These are phyloP conservation scores for Aquilaria malaccensis DNA, from an alignment of 345 rosid genomes.

Conservation along the genomic window DNA sequence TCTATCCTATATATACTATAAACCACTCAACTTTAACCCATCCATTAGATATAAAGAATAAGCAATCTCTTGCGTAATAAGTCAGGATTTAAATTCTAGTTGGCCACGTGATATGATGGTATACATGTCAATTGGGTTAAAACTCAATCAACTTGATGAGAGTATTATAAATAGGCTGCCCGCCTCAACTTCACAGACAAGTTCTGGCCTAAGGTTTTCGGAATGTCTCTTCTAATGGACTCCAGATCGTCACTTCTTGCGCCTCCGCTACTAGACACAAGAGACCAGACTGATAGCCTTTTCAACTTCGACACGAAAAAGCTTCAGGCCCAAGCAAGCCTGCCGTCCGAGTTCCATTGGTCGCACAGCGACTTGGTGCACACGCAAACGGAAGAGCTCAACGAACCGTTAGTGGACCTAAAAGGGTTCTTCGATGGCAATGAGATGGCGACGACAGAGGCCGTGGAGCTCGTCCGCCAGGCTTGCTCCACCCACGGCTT, in stretches of 20 bases:
- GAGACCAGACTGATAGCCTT: not conserved
- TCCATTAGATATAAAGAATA: too few relatives aligned
- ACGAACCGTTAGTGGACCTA: conserved; percentile 47
- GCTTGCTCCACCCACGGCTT: conserved; percentile 56
- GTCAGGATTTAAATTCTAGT: not conserved
- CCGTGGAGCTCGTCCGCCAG: conserved; percentile 26
- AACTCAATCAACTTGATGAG: not conserved
- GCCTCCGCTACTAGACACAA: conserved; percentile 3
- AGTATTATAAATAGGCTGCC: not conserved
- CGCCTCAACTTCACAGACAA: not conserved
- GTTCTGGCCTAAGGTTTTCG: not conserved
- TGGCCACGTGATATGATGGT: not conserved
- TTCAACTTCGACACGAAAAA: conserved; percentile 23
- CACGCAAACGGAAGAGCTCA: conserved; percentile 22
- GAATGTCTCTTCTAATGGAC: conserved; percentile 22
- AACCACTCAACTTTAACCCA: too few relatives aligned
- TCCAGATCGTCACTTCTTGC: conserved; percentile 6
- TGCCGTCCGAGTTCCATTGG: conserved; percentile 49
- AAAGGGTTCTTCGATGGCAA: conserved; percentile 35
- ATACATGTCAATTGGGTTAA: not conserved
- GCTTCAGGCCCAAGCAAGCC: conserved; percentile 22
- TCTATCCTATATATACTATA: too few relatives aligned
- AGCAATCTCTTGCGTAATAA: too few relatives aligned
- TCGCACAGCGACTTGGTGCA: conserved; percentile 26
- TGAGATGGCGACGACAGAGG: conserved; percentile 20